Evolutionary conservation across 2,329 filamentous ascomycete genomes (phyloP).

Genomic region (Epichloe glyceriae): DNA sequence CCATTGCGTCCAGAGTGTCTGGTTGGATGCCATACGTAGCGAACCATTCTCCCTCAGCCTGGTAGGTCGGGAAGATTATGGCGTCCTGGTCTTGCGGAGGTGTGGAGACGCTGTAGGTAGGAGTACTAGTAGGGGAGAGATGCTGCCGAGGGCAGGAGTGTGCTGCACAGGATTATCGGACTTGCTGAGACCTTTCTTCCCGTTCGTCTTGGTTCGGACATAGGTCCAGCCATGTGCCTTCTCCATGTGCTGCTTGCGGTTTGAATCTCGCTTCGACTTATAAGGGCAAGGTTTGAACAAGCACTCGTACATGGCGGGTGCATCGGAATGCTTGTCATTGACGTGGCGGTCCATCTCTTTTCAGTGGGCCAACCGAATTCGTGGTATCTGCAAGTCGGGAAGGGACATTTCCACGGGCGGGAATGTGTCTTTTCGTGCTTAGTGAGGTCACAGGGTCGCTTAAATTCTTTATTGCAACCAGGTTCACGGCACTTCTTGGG

Average conservation of each 20-base stretch:
- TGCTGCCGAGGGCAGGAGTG: constrained; percentile 46
- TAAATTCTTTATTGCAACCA: constrained; percentile 83
- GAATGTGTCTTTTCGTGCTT: constrained; percentile 98
- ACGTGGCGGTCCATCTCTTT: constrained; percentile 89
- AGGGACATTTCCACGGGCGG: constrained; percentile 85
- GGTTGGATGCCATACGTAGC: constrained; percentile 18
- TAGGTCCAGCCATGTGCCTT: constrained; percentile 90
- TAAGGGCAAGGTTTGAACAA: constrained; percentile 75
- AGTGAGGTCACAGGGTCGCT: constrained; percentile 90
- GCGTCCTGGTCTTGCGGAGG: constrained; percentile 37
- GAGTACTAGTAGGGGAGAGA: constrained; percentile 48
- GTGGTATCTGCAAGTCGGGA: constrained; percentile 76
- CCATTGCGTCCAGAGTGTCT: constrained; percentile 27
- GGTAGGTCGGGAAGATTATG: constrained; percentile 34
- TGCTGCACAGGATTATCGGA: constrained; percentile 35
- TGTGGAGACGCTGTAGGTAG: constrained; percentile 38
- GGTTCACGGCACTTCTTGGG: constrained; percentile 63
- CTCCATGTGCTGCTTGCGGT: constrained; percentile 98
- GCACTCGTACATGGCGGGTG: constrained; percentile 74
- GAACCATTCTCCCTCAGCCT: constrained; percentile 33
- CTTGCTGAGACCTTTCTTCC: constrained; percentile 42
- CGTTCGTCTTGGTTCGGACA: constrained; percentile 82
- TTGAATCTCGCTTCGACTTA: constrained; percentile 88
- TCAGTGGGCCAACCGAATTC: constrained; percentile 89
- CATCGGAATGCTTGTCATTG: constrained; percentile 85